Evolutionary conservation across 495 filamentous ascomycete genomes (phyloP).

Genomic region (Polyplosphaeria fusca): DNA sequence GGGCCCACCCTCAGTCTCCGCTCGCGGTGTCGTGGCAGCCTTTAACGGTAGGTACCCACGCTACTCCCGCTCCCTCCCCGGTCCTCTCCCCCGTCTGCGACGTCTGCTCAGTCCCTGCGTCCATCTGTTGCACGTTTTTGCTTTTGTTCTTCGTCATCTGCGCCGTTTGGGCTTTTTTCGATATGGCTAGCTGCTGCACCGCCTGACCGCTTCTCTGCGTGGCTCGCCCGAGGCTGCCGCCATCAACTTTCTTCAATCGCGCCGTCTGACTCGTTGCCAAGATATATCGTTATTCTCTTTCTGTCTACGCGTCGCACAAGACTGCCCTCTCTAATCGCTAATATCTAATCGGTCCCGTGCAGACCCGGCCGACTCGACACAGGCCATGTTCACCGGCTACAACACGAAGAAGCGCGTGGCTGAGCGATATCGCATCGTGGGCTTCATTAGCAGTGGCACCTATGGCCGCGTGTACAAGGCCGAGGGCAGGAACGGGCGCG

Average conservation of each 20-base stretch:
- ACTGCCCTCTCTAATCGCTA: slow-evolving; percentile 1
- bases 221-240: slow-evolving; percentile 12
- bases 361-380: slow-evolving; percentile 30
- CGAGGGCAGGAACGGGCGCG: slow-evolving; percentile 68
- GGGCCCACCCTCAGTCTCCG: slow-evolving; percentile 47
- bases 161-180: background rate
- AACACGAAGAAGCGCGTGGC: slow-evolving; percentile 64
- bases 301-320: no score
- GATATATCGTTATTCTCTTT: no score
- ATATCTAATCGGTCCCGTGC: slow-evolving; percentile 7
- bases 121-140: background rate
- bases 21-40: slow-evolving; percentile 66
- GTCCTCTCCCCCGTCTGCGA: background rate
- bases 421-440: slow-evolving; percentile 91
- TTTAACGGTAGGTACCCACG: slow-evolving; percentile 68
- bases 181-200: slow-evolving; percentile 5
- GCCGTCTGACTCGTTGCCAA: no score
- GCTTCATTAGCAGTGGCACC: slow-evolving; percentile 98
- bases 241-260: no score
- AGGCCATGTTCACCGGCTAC: slow-evolving; percentile 32
- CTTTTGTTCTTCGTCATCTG: background rate
- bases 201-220: slow-evolving; percentile 11
- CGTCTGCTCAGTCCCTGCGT: background rate
- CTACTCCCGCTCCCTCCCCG: background rate
- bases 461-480: slow-evolving; percentile 99